These are phyloP conservation scores for Panicum virgatum DNA, from an alignment of 202 grass and related monocot genomes.

Conservation along the genomic window DNA sequence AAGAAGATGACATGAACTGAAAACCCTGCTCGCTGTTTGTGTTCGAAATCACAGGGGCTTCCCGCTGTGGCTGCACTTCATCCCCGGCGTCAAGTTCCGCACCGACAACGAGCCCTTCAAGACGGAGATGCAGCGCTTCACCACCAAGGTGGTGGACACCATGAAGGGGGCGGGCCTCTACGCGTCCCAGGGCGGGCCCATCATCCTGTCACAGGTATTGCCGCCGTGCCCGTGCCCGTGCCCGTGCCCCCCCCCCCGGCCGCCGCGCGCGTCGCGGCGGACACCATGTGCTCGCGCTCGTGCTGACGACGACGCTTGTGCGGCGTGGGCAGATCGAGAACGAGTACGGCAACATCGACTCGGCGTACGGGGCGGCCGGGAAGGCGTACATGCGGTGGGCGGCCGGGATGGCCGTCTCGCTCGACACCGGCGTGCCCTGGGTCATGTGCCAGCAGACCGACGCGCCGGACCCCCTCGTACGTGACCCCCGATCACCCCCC, in stretches of 20 bases:
- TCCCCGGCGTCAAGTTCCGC: constrained; percentile 95
- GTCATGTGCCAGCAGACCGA: constrained; percentile 96
- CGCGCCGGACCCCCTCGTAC: constrained; percentile 84
- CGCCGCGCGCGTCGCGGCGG: neutral
- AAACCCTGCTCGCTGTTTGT: neutral
- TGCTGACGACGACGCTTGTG: neutral
- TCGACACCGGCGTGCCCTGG: constrained; percentile 97
- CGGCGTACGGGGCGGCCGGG: constrained; percentile 52
- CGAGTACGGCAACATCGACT: constrained; percentile 92
- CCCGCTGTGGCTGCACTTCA: constrained; percentile 97
- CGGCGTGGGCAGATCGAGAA: constrained; percentile 71
- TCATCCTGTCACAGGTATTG: constrained; percentile 76
- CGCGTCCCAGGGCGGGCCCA: constrained; percentile 94
- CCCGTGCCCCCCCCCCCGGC: neutral
- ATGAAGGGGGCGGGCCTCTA: constrained; percentile 93
- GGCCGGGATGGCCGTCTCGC: constrained; percentile 87
- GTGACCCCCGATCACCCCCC: neutral
- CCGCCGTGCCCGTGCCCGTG: neutral
- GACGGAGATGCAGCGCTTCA: constrained; percentile 96
- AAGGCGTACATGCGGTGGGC: constrained; percentile 87
- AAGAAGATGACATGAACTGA: neutral
- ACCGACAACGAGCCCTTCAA: constrained; percentile 96
- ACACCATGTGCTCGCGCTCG: neutral
- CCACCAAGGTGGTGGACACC: constrained; percentile 83
- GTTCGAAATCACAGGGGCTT: constrained; percentile 57